Conservation (phyloP, 139 green algal species). For the Zygnema cylindricum region DNA sequence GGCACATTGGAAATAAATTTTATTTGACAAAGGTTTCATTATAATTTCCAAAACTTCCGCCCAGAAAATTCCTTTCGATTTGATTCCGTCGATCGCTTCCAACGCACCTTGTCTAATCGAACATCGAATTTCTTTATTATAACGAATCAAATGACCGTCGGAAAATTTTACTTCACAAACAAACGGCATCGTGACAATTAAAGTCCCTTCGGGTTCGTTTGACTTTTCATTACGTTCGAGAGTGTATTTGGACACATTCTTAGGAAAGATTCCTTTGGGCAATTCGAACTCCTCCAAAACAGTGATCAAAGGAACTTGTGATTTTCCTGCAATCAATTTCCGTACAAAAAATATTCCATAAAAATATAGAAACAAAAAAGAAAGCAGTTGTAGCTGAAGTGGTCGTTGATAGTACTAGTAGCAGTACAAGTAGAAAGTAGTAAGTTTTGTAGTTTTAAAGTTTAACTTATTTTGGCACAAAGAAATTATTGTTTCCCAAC, state of each 20-base stretch:
- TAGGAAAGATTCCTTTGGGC: slow-evolving; percentile 16
- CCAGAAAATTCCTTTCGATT: neutral
- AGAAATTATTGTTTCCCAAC: too few species aligned
- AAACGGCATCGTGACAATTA: neutral
- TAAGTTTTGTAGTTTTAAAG: too few species aligned
- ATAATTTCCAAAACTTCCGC: neutral
- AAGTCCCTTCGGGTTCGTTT: neutral
- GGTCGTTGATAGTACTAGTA: too few species aligned
- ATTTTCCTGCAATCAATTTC: neutral
- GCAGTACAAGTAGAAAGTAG: too few species aligned
- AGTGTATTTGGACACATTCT: neutral
- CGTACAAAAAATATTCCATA: too few species aligned
- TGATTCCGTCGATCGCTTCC: neutral
- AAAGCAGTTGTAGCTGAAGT: too few species aligned
- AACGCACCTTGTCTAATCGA: neutral
- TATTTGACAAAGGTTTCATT: neutral
- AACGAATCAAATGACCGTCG: neutral
- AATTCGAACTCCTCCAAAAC: slow-evolving; percentile 2
- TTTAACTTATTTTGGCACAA: too few species aligned
- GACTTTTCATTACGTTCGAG: neutral
- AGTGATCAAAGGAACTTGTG: neutral
- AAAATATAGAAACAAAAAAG: too few species aligned
- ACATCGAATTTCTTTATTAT: neutral
- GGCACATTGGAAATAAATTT: neutral
- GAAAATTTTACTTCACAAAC: slow-evolving; percentile 10